Base-by-base conservation (phyloP, 805 yeast genomes). In the Hanseniaspora hatyaiensis region DNA sequence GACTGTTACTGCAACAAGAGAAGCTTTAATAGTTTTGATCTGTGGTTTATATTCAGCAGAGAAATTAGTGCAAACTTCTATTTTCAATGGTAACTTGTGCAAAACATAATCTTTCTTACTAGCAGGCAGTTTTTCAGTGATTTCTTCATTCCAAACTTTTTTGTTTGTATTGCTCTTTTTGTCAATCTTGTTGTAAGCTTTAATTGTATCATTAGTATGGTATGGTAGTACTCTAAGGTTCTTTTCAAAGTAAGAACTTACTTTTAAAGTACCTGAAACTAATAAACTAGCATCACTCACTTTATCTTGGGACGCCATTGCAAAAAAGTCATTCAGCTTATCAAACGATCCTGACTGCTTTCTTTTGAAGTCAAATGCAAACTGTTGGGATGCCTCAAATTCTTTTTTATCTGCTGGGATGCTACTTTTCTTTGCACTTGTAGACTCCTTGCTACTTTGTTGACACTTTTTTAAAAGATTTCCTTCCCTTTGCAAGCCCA, bases 181-280 rank as follows among this genome's bases (percentile, higher is more conserved):
- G 12, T 34, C 40, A 11, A 20, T 18, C 8, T n/a, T 34, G 11
- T 43, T 43, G 15, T 43, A 43, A 2, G 24, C 29, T 19, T 33
- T 30, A 26, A 42, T 42, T 1, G 47, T 24, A 3, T 34, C 16
- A 5, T 36, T 34, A 9, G 39, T 42, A 20, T 42, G 34, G 19
- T 42, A 42, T n/a, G 48, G 48, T 1, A 45, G 18, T 3, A 26
- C 41, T 13, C 31, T 36, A 18, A 45, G 18, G 16, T 45, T 28
- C 30, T 38, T 29, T 37, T 37, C 40, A 24, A 37, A 26, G 6
- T 15, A 26, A 37, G 20, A 15, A 3, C 22, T 16, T 11, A 37
- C n/a, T 28, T 26, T 37, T 8, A 37, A 18, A 4, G 6, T 16
- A 16, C 31, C 31, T 15, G 15, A 15, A 12, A 37, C 31, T 15